These are phyloP conservation scores for Saussurea involucrata DNA, from an alignment of 129 eudicot genomes.

Conservation along the genomic window DNA sequence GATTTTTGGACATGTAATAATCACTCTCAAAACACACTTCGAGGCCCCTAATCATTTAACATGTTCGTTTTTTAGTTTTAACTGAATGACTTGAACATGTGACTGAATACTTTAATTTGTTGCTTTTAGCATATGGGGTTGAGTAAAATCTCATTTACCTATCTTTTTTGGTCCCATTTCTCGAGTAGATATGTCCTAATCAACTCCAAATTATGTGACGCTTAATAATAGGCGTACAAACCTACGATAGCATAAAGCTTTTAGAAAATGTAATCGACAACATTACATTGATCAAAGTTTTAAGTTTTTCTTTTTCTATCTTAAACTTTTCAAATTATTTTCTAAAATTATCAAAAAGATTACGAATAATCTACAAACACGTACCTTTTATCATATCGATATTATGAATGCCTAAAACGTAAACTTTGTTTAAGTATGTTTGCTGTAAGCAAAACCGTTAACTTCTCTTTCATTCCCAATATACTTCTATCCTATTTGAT, in stretches of 20 bases:
- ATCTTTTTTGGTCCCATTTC: neutral
- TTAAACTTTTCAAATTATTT: neutral
- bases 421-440: neutral
- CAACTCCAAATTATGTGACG: neutral
- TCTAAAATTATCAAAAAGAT: neutral
- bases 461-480: neutral
- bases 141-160: neutral
- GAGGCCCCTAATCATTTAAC: neutral
- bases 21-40: neutral
- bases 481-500: neutral
- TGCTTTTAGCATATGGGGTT: neutral
- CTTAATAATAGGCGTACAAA: neutral
- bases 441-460: neutral
- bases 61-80: neutral
- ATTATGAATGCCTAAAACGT: neutral
- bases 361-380: neutral
- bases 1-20: neutral
- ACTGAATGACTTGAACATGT: neutral
- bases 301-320: neutral
- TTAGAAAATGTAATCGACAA: neutral
- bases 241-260: neutral
- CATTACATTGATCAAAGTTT: neutral
- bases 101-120: neutral
- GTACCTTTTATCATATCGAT: neutral
- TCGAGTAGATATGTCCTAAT: neutral